These are phyloP conservation scores for Aureobasidium namibiae DNA, from an alignment of 2,329 filamentous ascomycete species.

Conservation along the genomic window DNA sequence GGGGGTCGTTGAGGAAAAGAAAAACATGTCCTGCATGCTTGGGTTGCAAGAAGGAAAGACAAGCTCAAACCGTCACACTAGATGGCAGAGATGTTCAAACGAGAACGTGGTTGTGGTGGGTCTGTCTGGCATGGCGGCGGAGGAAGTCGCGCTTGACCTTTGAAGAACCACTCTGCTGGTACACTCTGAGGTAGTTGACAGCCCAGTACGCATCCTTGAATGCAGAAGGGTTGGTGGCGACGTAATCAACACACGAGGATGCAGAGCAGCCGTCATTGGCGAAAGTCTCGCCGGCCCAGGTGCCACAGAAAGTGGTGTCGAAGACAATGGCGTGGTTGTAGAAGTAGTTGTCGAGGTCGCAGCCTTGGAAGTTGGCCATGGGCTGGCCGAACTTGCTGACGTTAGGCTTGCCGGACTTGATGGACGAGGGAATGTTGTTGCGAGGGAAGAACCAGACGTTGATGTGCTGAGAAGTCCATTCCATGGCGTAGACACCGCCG, in stretches of 20 bases:
- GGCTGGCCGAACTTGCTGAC: constrained; percentile 50
- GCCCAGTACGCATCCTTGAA: constrained; percentile 20
- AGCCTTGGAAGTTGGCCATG: constrained; percentile 47
- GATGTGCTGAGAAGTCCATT: constrained; percentile 64
- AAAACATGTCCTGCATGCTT: constrained; percentile 5
- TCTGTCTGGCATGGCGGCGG: constrained; percentile 6
- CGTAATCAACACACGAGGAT: constrained; percentile 17
- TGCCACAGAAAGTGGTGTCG: constrained; percentile 46
- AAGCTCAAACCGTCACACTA: neutral
- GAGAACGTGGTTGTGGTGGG: constrained; percentile 1
- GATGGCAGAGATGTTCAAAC: neutral
- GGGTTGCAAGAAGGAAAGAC: neutral
- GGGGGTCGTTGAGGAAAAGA: neutral
- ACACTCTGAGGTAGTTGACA: constrained; percentile 20
- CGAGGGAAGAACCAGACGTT: constrained; percentile 75
- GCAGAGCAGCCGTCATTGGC: constrained; percentile 10
- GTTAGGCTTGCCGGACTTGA: constrained; percentile 44
- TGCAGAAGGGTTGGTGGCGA: constrained; percentile 18
- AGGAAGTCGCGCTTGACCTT: constrained; percentile 12
- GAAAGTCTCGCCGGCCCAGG: constrained; percentile 19
- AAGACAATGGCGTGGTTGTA: constrained; percentile 46
- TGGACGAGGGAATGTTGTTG: constrained; percentile 52
- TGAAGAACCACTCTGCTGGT: constrained; percentile 11
- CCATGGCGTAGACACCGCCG: constrained; percentile 40
- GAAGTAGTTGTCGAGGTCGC: constrained; percentile 29